Evolutionary conservation across 345 rosid species (phyloP).

Genomic region (Limnanthes douglasii): DNA sequence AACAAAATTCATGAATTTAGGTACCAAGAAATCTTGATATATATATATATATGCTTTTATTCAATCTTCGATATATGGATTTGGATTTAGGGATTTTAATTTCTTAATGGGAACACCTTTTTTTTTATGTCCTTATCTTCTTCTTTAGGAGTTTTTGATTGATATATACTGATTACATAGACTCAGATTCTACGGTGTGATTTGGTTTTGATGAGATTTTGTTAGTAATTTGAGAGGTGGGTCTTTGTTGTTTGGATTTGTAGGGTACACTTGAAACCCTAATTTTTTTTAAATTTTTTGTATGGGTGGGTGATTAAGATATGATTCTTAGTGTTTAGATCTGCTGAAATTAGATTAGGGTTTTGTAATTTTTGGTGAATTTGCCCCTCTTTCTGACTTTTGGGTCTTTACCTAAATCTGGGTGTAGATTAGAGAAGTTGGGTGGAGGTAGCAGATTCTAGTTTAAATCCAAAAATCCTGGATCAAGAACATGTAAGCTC

Average conservation of each 20-base stretch:
- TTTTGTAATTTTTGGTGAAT: slow-evolving; percentile 9
- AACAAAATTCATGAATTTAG: too few relatives aligned
- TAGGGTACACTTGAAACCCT: slow-evolving; percentile 12
- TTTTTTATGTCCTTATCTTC: slow-evolving; percentile 32
- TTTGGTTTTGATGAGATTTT: slow-evolving; percentile 8
- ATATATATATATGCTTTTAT: too few relatives aligned
- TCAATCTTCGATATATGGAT: too few relatives aligned
- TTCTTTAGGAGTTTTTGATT: slow-evolving; percentile 3
- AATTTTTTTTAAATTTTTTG: neutral
- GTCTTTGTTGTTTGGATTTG: slow-evolving; percentile 17
- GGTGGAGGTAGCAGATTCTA: slow-evolving; percentile 23
- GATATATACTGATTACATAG: neutral
- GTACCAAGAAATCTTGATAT: too few relatives aligned
- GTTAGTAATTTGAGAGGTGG: slow-evolving; percentile 14
- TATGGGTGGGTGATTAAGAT: too few relatives aligned
- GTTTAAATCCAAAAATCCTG: slow-evolving; percentile 21
- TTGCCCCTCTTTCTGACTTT: slow-evolving; percentile 1
- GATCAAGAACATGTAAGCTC: slow-evolving; percentile 23
- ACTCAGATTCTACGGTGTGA: slow-evolving; percentile 1
- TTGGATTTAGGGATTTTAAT: too few relatives aligned
- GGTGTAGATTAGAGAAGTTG: too few relatives aligned
- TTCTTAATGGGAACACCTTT: too few relatives aligned
- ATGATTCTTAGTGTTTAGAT: too few relatives aligned
- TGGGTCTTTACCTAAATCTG: slow-evolving; percentile 6
- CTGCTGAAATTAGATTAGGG: slow-evolving; percentile 20